phyloP scores from a whole-genome alignment of 1,284 basidiomycete genomes.

The Rhizoctonia solani region DNA sequence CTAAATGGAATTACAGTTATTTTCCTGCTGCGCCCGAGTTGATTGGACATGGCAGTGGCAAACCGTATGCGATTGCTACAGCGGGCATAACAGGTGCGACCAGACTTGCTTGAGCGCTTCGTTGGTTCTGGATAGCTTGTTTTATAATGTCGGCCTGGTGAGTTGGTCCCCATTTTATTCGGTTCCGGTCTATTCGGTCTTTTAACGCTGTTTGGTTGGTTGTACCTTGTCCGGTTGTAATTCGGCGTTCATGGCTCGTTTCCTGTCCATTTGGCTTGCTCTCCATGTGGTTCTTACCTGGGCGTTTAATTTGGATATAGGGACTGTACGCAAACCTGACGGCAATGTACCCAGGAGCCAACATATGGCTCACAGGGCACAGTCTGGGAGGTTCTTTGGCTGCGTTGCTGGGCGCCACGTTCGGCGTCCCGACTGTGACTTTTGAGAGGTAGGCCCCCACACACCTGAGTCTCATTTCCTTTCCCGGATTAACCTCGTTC shows the following conservation, averaged over 20 bases:
- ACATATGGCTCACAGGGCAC: conserved; percentile 92
- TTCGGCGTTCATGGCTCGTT: no score
- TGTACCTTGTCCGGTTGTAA: no score
- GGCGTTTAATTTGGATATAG: conserved; percentile 44
- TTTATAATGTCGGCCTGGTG: conserved; percentile 83
- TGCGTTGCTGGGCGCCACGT: conserved; percentile 86
- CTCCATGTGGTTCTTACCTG: no score
- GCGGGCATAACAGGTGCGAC: conserved; percentile 69
- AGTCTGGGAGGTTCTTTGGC: conserved; percentile 89
- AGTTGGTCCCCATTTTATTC: no score
- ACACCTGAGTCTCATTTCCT: background rate
- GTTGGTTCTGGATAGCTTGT: conserved; percentile 86
- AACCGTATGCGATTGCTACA: conserved; percentile 91
- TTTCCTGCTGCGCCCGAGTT: conserved; percentile 95
- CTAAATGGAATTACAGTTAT: no score
- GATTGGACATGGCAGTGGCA: conserved; percentile 81
- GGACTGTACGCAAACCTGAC: conserved; percentile 81
- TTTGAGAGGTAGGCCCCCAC: conserved; percentile 60
- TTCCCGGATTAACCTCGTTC: conserved; percentile 51
- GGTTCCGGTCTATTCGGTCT: no score
- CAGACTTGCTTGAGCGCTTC: conserved; percentile 82
- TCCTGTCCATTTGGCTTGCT: no score
- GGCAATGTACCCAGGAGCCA: conserved; percentile 78
- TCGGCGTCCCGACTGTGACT: conserved; percentile 90
- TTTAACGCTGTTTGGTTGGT: no score